A percentile compares a stretch with the other conserved stretches of the same genome.
Evolutionary conservation across 345 rosid genomes (phyloP).

Genomic region (Lagerstroemia speciosa): DNA sequence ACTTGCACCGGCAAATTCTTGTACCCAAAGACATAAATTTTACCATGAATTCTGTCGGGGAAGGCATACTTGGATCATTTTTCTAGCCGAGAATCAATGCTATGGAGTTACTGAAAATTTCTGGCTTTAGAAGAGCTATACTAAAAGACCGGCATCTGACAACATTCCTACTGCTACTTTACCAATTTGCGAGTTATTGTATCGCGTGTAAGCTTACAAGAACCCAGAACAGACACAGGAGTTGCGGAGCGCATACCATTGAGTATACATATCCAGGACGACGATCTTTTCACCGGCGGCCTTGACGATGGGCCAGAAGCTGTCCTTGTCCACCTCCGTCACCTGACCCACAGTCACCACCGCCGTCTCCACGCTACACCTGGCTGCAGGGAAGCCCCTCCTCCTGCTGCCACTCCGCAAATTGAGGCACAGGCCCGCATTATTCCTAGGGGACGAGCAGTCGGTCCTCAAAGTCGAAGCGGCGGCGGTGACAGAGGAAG

Average conservation of each 20-base stretch:
- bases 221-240: neutral
- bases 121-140: neutral
- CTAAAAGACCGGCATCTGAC: too few relatives aligned
- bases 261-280: constrained; percentile 94
- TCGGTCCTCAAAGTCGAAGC: constrained; percentile 2
- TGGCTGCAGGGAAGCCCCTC: constrained; percentile 9
- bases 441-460: neutral
- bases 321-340: constrained; percentile 75
- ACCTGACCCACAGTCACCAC: constrained; percentile 64
- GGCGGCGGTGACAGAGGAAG: neutral
- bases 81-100: too few relatives aligned
- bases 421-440: neutral
- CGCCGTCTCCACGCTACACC: constrained; percentile 60
- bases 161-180: too few relatives aligned
- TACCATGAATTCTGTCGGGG: too few relatives aligned
- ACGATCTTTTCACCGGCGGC: constrained; percentile 72
- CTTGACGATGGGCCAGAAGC: constrained; percentile 87
- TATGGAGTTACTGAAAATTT: too few relatives aligned
- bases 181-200: too few relatives aligned
- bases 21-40: too few relatives aligned
- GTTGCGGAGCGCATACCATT: constrained; percentile 35
- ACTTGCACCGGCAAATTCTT: too few relatives aligned
- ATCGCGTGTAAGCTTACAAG: neutral
- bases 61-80: too few relatives aligned
- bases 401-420: neutral